Evolutionary conservation across 306 rosid genomes (phyloP), one percentile per base, ranked within the genome.

Genomic region (Calophaca sinica): DNA sequence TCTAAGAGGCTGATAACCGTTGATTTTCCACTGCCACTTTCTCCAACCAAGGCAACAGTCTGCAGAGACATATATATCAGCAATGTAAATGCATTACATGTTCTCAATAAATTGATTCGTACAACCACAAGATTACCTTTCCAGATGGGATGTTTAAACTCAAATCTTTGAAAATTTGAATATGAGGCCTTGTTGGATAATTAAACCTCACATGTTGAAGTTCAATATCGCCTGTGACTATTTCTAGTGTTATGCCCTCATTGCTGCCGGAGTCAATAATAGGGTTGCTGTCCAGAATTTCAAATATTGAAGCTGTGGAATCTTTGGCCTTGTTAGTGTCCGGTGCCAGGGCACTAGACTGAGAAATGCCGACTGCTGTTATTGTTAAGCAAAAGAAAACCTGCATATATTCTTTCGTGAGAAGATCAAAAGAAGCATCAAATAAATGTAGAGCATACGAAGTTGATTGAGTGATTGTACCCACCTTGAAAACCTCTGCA

Each of bases 11-110:
- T 81, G 6, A 94, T 91, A 7, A 87, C 83, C 41, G 97, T 91
- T 13, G 97, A 94, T 81, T 94, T 91, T 44, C 97, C 98, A 52
- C 97, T 84, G 2, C 98, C 98, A 69, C 96, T 94, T 78, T 92
- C 98, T 73, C 97, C 97, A 42, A 94, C 98, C 86, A 94, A 82
- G 13, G 98, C 98, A 62, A 88, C 85, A 41, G 91, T 88, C 98
- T 90, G 70, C 75, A 81, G 9, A 53, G 9, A 46, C 5, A 42
- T 8, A 51, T 8, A 51, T 41, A 60, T 68, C 45, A 53, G 7
- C 7, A 70, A 65, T 63, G 12, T 6, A 20, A 9, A 38, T 5
- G 46, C 26, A 55, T 50, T 9, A 12, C 51, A 62, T 11, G 14
- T 71, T 76, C 10, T 67, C 31, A 32, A 53, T 39, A 70, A 49